A percentile compares a stretch with the other conserved stretches of the same genome.
Conservation (phyloP, 768 basidiomycete genomes). For the Kondoa malvinella region DNA sequence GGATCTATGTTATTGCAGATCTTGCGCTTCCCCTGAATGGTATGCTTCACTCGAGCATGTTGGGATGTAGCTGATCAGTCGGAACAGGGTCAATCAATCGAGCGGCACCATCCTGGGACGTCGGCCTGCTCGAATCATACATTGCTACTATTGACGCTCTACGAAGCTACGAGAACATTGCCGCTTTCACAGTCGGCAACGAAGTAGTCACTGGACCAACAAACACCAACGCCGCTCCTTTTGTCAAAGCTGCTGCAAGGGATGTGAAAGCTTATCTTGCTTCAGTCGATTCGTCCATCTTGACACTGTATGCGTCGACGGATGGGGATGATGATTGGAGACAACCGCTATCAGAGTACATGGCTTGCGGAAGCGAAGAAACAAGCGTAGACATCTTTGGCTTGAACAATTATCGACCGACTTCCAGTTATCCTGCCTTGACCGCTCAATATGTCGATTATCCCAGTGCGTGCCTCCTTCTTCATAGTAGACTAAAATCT, state of each 20-base stretch:
- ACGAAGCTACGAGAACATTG: neutral
- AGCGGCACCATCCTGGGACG: neutral
- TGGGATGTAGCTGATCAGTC: neutral
- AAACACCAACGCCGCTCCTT: neutral
- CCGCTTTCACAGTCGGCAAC: constrained; percentile 2
- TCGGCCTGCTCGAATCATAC: neutral
- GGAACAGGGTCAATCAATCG: neutral
- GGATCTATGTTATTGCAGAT: constrained; percentile 6
- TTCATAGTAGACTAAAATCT: too few species aligned
- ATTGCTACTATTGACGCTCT: neutral
- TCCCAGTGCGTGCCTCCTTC: neutral
- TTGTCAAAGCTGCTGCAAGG: neutral
- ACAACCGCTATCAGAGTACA: neutral
- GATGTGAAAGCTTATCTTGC: neutral
- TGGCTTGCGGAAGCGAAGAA: neutral
- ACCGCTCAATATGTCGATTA: neutral
- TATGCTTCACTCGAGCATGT: neutral
- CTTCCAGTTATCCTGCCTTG: neutral
- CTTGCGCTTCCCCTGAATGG: constrained; percentile 3
- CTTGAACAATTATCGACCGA: neutral
- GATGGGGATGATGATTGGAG: constrained; percentile 1
- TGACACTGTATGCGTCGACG: neutral
- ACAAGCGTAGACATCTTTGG: neutral
- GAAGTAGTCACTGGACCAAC: constrained; percentile 1
- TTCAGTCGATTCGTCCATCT: neutral